A percentile compares a stretch with the other conserved stretches of the same genome.
phyloP scores from a whole-genome alignment of 164 flowering plant genomes.

The Piper betle region DNA sequence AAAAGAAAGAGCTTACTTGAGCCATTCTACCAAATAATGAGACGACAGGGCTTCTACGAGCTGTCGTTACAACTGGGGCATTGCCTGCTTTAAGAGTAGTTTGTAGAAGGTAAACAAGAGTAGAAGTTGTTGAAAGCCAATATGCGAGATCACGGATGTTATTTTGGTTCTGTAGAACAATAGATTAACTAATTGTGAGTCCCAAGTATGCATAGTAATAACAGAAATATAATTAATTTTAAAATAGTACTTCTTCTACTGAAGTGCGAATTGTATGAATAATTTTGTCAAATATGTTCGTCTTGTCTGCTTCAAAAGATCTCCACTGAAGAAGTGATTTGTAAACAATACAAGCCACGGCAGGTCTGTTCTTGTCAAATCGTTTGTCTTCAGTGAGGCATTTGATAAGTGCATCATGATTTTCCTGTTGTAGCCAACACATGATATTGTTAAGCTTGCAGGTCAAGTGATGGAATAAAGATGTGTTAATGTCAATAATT shows the following conservation, averaged over 20 bases:
- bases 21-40: slow-evolving; percentile 66
- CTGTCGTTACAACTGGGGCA: slow-evolving; percentile 19
- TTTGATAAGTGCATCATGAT: slow-evolving; percentile 55
- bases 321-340: slow-evolving; percentile 75
- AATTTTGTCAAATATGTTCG: slow-evolving; percentile 58
- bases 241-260: slow-evolving; percentile 29
- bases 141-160: slow-evolving; percentile 39
- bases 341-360: slow-evolving; percentile 51
- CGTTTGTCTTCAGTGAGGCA: slow-evolving; percentile 53
- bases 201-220: background rate
- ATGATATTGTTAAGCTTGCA: background rate
- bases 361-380: slow-evolving; percentile 50
- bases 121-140: slow-evolving; percentile 75
- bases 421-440: slow-evolving; percentile 35
- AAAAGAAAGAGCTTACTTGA: slow-evolving; percentile 30
- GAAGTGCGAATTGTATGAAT: slow-evolving; percentile 51
- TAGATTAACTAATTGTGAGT: too few species aligned
- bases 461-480: too few species aligned
- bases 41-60: slow-evolving; percentile 31
- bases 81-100: slow-evolving; percentile 54
- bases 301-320: slow-evolving; percentile 78
- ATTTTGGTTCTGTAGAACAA: slow-evolving; percentile 30
- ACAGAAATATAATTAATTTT: background rate
- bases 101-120: slow-evolving; percentile 63
- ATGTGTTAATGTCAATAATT: background rate